phyloP scores from a whole-genome alignment of 2,329 filamentous ascomycete species.

The Tolypocladium sp. region DNA sequence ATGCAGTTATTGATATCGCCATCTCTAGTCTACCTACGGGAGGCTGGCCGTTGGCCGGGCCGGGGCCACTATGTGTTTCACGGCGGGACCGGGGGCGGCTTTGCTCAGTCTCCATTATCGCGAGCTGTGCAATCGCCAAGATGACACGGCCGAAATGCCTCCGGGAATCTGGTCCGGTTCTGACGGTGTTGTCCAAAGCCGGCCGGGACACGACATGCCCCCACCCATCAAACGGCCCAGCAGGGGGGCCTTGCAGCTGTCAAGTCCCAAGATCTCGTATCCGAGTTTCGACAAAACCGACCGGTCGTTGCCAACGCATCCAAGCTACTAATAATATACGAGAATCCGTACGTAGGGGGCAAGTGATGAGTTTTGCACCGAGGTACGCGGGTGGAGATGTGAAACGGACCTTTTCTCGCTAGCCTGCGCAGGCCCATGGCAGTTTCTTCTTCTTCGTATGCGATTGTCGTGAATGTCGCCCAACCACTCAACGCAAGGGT shows the following conservation, averaged over 20 bases:
- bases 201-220: neutral
- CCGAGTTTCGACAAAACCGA: neutral
- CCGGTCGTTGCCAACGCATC: neutral
- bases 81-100: too few relatives aligned
- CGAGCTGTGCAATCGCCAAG: neutral
- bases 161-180: neutral
- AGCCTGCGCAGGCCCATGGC: too few relatives aligned
- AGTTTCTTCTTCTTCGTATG: neutral
- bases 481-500: neutral
- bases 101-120: neutral
- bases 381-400: neutral
- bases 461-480: neutral
- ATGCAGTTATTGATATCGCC: neutral
- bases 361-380: neutral
- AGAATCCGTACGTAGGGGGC: neutral
- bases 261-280: neutral
- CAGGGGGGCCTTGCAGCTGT: neutral
- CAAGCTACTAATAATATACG: neutral
- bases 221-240: neutral
- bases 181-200: neutral
- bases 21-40: neutral
- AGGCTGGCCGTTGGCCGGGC: neutral
- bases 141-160: neutral
- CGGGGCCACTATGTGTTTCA: neutral
- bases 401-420: neutral